A percentile compares a stretch with the other conserved stretches of the same genome.
Evolutionary conservation across 257 asterid species (phyloP).

Genomic region (Misopates orontium): DNA sequence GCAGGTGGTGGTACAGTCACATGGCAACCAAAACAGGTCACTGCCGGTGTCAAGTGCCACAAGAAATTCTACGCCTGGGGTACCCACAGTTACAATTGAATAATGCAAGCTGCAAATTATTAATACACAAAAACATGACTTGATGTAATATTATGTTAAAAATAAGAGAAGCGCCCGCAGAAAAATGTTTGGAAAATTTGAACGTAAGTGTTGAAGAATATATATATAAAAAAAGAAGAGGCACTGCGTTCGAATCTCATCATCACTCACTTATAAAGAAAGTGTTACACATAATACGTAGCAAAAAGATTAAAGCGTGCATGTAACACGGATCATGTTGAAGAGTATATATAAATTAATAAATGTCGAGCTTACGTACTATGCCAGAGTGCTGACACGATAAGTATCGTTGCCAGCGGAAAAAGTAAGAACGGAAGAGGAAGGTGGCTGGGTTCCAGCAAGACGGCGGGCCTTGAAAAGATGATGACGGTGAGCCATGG

Average conservation of each 20-base stretch:
- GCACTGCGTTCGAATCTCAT: too few relatives aligned
- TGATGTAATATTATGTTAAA: not conserved
- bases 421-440: conserved; percentile 48
- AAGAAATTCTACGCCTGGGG: conserved; percentile 55
- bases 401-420: conserved; percentile 57
- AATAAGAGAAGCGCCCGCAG: too few relatives aligned
- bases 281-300: too few relatives aligned
- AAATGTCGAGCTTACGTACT: too few relatives aligned
- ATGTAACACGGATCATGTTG: too few relatives aligned
- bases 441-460: conserved; percentile 46
- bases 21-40: conserved; percentile 94
- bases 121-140: too few relatives aligned
- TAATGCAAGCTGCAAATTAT: conserved; percentile 79
- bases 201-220: too few relatives aligned
- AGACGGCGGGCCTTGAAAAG: conserved; percentile 69
- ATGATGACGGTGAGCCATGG: conserved; percentile 87
- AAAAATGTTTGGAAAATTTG: too few relatives aligned
- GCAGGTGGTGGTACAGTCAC: conserved; percentile 73
- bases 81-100: conserved; percentile 73
- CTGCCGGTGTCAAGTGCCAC: conserved; percentile 99
- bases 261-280: too few relatives aligned
- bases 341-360: too few relatives aligned
- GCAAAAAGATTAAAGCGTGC: too few relatives aligned
- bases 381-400: conserved; percentile 65
- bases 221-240: too few relatives aligned